Conservation (phyloP, 2,329 filamentous ascomycete species). For the Fusarium pseudocircinatum region DNA sequence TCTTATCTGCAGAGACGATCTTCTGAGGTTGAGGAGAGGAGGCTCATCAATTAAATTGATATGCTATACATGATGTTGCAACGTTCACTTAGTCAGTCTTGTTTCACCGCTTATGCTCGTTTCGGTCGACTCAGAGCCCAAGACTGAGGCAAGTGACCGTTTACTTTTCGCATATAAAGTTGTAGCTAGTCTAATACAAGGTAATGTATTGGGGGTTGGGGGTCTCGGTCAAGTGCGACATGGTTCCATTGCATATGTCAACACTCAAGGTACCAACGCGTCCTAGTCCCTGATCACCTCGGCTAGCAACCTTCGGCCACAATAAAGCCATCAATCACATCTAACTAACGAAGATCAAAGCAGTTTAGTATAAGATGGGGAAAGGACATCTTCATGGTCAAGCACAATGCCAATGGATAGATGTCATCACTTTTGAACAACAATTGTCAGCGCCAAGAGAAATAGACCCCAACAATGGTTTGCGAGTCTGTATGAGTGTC, state of each 20-base stretch:
- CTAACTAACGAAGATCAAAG: neutral
- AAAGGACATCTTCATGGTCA: accelerated
- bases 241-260: neutral
- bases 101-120: accelerated
- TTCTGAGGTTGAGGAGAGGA: accelerated
- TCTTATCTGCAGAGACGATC: neutral
- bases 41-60: accelerated
- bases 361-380: neutral
- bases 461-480: neutral
- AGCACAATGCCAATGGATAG: neutral
- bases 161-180: neutral
- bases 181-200: neutral
- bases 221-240: neutral
- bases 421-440: neutral
- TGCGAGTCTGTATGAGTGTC: neutral
- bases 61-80: accelerated
- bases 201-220: neutral
- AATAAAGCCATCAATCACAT: neutral
- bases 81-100: accelerated
- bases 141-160: accelerated
- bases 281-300: neutral
- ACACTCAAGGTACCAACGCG: neutral
- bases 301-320: accelerated
- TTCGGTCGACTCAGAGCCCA: accelerated
- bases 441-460: neutral